Conservation (phyloP, 768 basidiomycete genomes). For the Pleurotus giganteus region DNA sequence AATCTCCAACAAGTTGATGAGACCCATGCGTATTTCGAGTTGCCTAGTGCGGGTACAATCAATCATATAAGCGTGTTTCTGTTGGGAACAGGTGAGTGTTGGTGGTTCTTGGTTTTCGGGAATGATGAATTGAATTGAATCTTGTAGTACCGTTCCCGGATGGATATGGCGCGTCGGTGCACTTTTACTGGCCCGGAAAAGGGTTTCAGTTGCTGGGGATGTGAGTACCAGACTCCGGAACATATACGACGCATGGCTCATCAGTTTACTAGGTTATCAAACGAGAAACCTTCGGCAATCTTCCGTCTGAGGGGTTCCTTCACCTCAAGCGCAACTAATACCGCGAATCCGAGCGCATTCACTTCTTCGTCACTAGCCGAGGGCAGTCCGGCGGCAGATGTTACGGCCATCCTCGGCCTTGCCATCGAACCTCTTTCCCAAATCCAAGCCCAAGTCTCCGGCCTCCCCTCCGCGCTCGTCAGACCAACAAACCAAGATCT, state of each 20-base stretch:
- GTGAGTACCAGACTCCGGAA: conserved; percentile 47
- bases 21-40: conserved; percentile 78
- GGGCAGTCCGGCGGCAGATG: conserved; percentile 41
- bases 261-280: conserved; percentile 62
- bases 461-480: conserved; percentile 34
- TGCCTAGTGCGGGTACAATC: conserved; percentile 66
- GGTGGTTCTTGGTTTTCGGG: conserved; percentile 3
- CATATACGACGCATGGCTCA: background rate
- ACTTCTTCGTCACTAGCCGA: conserved; percentile 28
- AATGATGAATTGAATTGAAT: background rate
- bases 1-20: conserved; percentile 80
- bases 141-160: conserved; percentile 71
- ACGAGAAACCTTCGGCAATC: conserved; percentile 87
- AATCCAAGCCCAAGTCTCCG: conserved; percentile 57
- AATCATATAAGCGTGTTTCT: conserved; percentile 88
- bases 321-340: conserved; percentile 31
- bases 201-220: conserved; percentile 86
- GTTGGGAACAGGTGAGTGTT: conserved; percentile 63
- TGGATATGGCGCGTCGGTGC: conserved; percentile 81
- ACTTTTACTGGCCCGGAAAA: conserved; percentile 84
- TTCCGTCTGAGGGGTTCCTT: conserved; percentile 77
- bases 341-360: conserved; percentile 35
- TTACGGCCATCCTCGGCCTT: conserved; percentile 76
- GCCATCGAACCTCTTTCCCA: conserved; percentile 71
- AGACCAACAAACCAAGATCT: conserved; percentile 19